Conservation (phyloP, 2,329 filamentous ascomycete genomes). For the Penicillium sp. region DNA sequence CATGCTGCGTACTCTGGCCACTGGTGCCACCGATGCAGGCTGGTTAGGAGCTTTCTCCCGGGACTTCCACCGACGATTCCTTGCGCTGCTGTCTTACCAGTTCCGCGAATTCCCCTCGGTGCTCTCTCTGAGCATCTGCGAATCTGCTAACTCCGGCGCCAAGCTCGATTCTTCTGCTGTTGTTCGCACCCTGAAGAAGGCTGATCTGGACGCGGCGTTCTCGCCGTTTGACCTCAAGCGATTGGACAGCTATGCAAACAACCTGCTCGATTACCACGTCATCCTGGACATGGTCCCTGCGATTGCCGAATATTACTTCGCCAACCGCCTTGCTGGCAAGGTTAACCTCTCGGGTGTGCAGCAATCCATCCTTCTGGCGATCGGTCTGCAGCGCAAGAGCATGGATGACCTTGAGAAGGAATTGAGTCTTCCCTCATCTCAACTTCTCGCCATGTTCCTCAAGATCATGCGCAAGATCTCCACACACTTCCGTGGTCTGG, state of each 20-base stretch:
- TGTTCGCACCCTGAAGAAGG: conserved; percentile 58
- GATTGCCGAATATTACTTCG: conserved; percentile 80
- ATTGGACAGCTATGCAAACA: conserved; percentile 90
- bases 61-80: conserved; percentile 93
- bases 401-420: conserved; percentile 76
- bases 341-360: conserved; percentile 77
- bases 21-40: conserved; percentile 57
- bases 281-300: conserved; percentile 86
- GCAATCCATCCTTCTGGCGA: conserved; percentile 77
- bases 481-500: conserved; percentile 65
- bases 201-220: conserved; percentile 68
- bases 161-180: conserved; percentile 56
- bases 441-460: conserved; percentile 93
- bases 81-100: conserved; percentile 82
- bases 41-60: conserved; percentile 89
- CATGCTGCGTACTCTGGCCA: conserved; percentile 76
- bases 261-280: conserved; percentile 96
- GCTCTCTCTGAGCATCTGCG: conserved; percentile 78
- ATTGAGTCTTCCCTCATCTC: conserved; percentile 64
- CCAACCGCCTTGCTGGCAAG: conserved; percentile 60
- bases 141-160: conserved; percentile 70
- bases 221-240: conserved; percentile 93
- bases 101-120: conserved; percentile 76
- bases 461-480: conserved; percentile 90
- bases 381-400: conserved; percentile 85